Percentiles rank a stretch among this genome's conserved stretches.
Conservation (phyloP, 352 stramenopile species). For the Phytophthora fragariaefolia region DNA sequence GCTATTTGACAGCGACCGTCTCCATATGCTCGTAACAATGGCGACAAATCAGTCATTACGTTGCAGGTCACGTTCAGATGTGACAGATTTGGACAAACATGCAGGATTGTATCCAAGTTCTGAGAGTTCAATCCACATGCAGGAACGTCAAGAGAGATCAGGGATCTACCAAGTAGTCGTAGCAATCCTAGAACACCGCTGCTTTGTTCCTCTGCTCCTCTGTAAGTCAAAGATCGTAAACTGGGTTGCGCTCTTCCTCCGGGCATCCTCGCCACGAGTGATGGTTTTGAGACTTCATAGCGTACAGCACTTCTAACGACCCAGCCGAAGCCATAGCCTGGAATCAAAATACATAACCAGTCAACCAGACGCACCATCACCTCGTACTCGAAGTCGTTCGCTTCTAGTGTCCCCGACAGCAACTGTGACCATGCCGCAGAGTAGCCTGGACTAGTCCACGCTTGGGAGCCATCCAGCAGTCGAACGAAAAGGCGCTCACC, state of each 20-base stretch:
- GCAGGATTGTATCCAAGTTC: slow-evolving; percentile 29
- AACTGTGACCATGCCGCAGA: slow-evolving; percentile 25
- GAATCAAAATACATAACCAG: slow-evolving; percentile 46
- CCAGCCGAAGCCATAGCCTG: slow-evolving; percentile 46
- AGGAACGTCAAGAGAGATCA: slow-evolving; percentile 29
- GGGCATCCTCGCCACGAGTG: not conserved
- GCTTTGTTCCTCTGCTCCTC: slow-evolving; percentile 21
- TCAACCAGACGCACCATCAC: slow-evolving; percentile 30
- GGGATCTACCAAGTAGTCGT: slow-evolving; percentile 18
- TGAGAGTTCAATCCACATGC: slow-evolving; percentile 21
- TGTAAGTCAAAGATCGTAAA: slow-evolving; percentile 32
- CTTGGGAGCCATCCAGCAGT: slow-evolving; percentile 27
- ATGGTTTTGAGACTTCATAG: slow-evolving; percentile 11
- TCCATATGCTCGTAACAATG: slow-evolving; percentile 20
- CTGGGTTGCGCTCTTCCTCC: slow-evolving; percentile 3
- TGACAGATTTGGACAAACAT: slow-evolving; percentile 30
- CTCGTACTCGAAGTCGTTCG: slow-evolving; percentile 40
- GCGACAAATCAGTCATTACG: slow-evolving; percentile 19
- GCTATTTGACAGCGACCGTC: slow-evolving; percentile 20
- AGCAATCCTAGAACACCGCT: slow-evolving; percentile 21
- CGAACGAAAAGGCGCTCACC: slow-evolving; percentile 32
- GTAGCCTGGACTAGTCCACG: slow-evolving; percentile 15
- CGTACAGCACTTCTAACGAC: slow-evolving; percentile 27
- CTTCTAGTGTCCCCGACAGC: not conserved
- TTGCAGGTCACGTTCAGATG: slow-evolving; percentile 27